Percentiles rank a stretch among this genome's conserved stretches.
These are phyloP conservation scores for Singerocomus inundabilis DNA, from an alignment of 1,284 basidiomycete genomes.

Conservation along the genomic window DNA sequence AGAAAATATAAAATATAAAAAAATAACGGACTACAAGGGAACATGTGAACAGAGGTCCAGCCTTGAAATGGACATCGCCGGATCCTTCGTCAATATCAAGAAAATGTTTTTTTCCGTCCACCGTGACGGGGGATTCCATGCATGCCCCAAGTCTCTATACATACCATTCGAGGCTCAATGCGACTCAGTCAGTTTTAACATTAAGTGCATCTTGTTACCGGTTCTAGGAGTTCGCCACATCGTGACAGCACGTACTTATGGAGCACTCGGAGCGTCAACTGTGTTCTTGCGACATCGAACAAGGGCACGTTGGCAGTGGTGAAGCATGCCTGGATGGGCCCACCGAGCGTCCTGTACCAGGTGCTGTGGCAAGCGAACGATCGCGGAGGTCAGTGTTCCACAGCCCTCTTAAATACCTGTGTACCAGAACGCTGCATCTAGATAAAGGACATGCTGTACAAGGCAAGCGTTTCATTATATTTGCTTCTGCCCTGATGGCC, in stretches of 20 bases:
- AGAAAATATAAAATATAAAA: too few relatives aligned
- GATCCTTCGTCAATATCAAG: conserved; percentile 39
- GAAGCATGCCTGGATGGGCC: conserved; percentile 44
- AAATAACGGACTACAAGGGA: conserved; percentile 27
- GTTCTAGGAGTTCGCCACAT: conserved; percentile 34
- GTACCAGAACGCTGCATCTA: conserved; percentile 52
- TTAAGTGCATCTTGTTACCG: conserved; percentile 55
- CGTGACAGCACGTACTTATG: conserved; percentile 18
- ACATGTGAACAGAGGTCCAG: conserved; percentile 45
- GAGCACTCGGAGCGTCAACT: conserved; percentile 32
- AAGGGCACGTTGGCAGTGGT: conserved; percentile 54
- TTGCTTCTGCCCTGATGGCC: conserved; percentile 50
- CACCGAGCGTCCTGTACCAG: conserved; percentile 51
- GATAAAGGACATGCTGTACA: conserved; percentile 49
- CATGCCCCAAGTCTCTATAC: conserved; percentile 59
- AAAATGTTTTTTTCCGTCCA: conserved; percentile 36
- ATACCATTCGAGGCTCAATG: conserved; percentile 48
- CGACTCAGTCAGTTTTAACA: conserved; percentile 37
- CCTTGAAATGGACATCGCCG: conserved; percentile 54
- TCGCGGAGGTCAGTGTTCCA: conserved; percentile 48
- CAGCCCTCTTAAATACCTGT: conserved; percentile 39
- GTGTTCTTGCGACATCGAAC: conserved; percentile 44
- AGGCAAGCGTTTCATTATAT: conserved; percentile 45
- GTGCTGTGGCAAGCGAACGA: conserved; percentile 41
- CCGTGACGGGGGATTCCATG: conserved; percentile 33